Evolutionary conservation across 106 monocot genomes (phyloP), one percentile per base, ranked within the genome.

Genomic region (Cymbidium sinense): DNA sequence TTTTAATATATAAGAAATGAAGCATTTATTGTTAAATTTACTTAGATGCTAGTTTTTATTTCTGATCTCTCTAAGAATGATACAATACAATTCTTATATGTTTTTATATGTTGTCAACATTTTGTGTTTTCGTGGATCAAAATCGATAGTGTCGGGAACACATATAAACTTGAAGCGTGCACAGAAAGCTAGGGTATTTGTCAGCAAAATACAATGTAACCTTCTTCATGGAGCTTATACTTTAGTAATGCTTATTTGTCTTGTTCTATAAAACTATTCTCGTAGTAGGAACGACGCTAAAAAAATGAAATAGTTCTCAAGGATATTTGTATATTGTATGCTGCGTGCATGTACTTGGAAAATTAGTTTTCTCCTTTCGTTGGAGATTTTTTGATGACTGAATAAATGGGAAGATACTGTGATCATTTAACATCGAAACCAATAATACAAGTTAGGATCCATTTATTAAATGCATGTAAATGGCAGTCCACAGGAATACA

Each of bases 161-260:
- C 93, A 96, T 80, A 93, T 89, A 82, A 96, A 91, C 84, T 76
- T n/a, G n/a, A n/a, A n/a, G n/a, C n/a, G n/a, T 91, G 93, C 77
- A 93, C 96, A 93, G 72, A 96, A 93, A 85, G 93, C 96, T 21
- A 85, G 96, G 73, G n/a, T n/a, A n/a, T n/a, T n/a, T n/a, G n/a
- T n/a, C n/a, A 37, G n/a, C 84, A 96, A 96, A 85, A 72, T 93
- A 67, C 93, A 91, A 82, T 86, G 96, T 93, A 79, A 91, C 81
- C 34, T 78, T 43, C 41, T 74, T 74, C 0, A 74, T 21, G 36
- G n/a, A 35, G 18, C 20, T 71, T 21, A 37, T 17, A 36, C 34
- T 39, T 18, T 71, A 21, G 19, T 21, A 29, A 71, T 39, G 37
- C 11, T 13, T 37, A 21, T 9, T 71, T 21, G 20, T 34, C 17